Evolutionary conservation across 768 basidiomycete species (phyloP).

Genomic region (Suillus luteus): DNA sequence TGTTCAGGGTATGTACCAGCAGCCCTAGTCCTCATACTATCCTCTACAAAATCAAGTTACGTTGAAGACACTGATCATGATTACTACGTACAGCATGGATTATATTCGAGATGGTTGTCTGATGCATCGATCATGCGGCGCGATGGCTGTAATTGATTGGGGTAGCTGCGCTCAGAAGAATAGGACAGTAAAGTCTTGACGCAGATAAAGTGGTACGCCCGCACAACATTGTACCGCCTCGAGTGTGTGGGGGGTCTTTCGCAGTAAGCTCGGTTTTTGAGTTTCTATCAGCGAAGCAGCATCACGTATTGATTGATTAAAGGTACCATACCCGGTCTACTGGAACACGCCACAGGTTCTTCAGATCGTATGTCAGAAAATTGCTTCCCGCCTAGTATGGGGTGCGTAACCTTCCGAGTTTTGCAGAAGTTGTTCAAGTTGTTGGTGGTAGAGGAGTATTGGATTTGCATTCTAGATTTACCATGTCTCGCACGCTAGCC

Average conservation of each 20-base stretch:
- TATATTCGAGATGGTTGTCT: not conserved
- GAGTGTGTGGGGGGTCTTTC: not conserved
- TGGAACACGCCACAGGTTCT: not conserved
- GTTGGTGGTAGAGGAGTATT: not conserved
- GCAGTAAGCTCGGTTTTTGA: not conserved
- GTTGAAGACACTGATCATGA: not conserved
- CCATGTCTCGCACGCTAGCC: not conserved
- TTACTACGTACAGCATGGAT: not conserved
- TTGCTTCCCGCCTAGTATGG: not conserved
- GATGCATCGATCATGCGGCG: not conserved
- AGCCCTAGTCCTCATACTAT: constrained; percentile 1
- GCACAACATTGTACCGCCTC: not conserved
- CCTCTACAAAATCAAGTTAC: constrained; percentile 9
- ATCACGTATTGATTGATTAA: not conserved
- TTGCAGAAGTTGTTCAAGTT: constrained; percentile 2
- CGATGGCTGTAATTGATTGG: not conserved
- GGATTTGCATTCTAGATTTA: constrained; percentile 5
- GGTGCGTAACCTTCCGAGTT: not conserved
- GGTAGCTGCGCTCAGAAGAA: not conserved
- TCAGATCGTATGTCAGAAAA: not conserved
- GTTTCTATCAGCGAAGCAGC: not conserved
- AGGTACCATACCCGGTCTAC: not conserved
- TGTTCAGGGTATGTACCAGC: constrained; percentile 18
- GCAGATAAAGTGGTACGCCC: not conserved
- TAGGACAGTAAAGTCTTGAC: not conserved